A percentile compares a stretch with the other conserved stretches of the same genome.
Evolutionary conservation across 75 land plant species (phyloP).

Genomic region (Isoetes taiwanensis): DNA sequence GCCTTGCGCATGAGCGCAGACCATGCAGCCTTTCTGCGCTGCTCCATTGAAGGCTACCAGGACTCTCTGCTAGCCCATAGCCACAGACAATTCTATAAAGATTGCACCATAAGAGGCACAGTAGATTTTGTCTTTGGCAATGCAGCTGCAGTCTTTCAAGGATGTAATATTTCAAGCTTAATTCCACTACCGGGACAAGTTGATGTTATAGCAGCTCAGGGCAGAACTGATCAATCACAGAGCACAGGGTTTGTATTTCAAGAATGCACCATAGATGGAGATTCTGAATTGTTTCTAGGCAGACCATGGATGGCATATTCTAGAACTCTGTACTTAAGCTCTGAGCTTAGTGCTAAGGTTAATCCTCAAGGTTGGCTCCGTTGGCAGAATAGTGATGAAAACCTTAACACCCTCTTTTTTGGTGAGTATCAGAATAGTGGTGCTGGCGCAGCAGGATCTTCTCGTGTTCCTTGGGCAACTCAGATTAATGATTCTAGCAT

Average conservation of each 20-base stretch:
- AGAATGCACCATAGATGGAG: conserved; percentile 1
- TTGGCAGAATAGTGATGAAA: not conserved
- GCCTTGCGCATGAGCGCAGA: not conserved
- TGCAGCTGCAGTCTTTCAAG: conserved; percentile 1
- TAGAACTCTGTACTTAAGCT: not conserved
- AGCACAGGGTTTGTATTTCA: not conserved
- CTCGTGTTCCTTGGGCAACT: not conserved
- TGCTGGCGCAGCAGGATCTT: not conserved
- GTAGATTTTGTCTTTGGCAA: conserved; percentile 3
- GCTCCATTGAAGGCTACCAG: not conserved
- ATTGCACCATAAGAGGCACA: not conserved
- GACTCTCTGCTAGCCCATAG: not conserved
- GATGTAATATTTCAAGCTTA: not conserved
- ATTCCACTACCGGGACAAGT: not conserved
- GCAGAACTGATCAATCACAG: not conserved
- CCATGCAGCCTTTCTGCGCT: not conserved
- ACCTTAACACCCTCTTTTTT: not conserved
- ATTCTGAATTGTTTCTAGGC: not conserved
- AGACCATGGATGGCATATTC: not conserved
- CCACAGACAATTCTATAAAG: not conserved
- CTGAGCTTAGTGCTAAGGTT: not conserved
- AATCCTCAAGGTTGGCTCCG: not conserved
- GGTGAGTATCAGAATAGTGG: conserved; percentile 1
- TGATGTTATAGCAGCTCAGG: not conserved
- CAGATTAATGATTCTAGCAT: not conserved